phyloP scores from a whole-genome alignment of 2,329 filamentous ascomycete species.

The Aspergillus vadensis region DNA sequence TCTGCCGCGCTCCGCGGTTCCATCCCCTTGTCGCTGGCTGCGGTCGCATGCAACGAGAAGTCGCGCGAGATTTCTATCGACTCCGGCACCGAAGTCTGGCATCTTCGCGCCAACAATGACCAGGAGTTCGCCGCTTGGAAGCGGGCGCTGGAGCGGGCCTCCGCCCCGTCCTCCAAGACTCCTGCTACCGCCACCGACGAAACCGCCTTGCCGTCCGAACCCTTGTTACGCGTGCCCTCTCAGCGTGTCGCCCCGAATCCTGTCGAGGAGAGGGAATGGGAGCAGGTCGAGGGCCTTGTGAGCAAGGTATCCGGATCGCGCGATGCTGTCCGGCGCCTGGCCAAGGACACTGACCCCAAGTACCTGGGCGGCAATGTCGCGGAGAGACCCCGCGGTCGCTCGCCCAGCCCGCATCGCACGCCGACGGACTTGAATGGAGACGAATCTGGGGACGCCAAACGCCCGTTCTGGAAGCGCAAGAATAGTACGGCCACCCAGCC shows the following conservation, averaged over 20 bases:
- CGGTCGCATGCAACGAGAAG: constrained; percentile 84
- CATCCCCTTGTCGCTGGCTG: constrained; percentile 87
- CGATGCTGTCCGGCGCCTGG: constrained; percentile 82
- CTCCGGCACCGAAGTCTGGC: constrained; percentile 96
- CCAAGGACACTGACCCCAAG: constrained; percentile 77
- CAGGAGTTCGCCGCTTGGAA: constrained; percentile 90
- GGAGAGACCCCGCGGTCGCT: constrained; percentile 34
- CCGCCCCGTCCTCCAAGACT: constrained; percentile 73
- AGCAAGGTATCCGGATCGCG: constrained; percentile 83
- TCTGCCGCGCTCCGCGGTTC: constrained; percentile 90
- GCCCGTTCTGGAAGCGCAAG: constrained; percentile 92
- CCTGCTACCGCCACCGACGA: constrained; percentile 22
- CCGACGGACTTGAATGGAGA: constrained; percentile 36
- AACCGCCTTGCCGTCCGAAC: constrained; percentile 31
- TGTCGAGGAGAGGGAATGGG: constrained; percentile 81
- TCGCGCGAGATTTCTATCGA: constrained; percentile 93
- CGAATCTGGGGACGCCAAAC: constrained; percentile 55
- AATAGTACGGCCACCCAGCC: constrained; percentile 55
- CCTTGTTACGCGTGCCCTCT: constrained; percentile 36
- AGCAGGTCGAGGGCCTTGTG: constrained; percentile 79
- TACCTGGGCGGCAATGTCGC: constrained; percentile 40
- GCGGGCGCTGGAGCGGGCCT: constrained; percentile 78
- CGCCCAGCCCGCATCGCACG: constrained; percentile 35
- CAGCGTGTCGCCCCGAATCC: constrained; percentile 33
- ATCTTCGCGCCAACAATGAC: constrained; percentile 77